These are phyloP conservation scores for Ballota nigra DNA, from an alignment of 257 asterid genomes.

Conservation along the genomic window DNA sequence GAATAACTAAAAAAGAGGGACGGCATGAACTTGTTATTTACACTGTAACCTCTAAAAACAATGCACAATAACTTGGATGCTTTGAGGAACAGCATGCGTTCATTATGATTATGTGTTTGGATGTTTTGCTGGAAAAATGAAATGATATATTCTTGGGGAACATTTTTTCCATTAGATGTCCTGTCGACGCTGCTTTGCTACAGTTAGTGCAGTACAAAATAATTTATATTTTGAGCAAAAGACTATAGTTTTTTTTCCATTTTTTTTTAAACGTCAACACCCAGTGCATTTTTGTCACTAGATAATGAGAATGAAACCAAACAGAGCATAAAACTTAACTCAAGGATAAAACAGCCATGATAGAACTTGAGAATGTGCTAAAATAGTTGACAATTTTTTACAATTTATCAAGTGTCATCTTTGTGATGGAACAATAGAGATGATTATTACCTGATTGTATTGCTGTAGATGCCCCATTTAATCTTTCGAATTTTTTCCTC, in stretches of 20 bases:
- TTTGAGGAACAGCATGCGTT: background rate
- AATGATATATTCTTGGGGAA: background rate
- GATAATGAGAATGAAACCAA: background rate
- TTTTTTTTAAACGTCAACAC: background rate
- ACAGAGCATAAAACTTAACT: background rate
- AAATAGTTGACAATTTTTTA: background rate
- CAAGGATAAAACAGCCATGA: background rate
- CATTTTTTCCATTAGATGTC: background rate
- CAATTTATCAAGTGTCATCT: background rate
- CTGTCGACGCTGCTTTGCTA: background rate
- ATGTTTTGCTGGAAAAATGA: background rate
- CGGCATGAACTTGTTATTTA: background rate
- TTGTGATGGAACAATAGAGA: constrained; percentile 5
- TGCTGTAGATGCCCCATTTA: constrained; percentile 56
- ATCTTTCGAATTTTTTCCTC: constrained; percentile 43
- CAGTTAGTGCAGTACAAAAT: background rate
- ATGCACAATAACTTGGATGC: background rate
- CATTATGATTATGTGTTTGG: background rate
- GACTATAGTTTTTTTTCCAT: background rate
- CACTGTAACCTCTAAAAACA: background rate
- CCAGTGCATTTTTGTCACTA: background rate
- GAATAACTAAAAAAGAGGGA: constrained; percentile 60
- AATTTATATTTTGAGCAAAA: background rate
- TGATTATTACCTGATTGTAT: constrained; percentile 76
- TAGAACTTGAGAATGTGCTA: constrained; percentile 6